A percentile compares a stretch with the other conserved stretches of the same genome.
Evolutionary conservation across 768 basidiomycete genomes (phyloP).

Genomic region (Termitomyces sp.): DNA sequence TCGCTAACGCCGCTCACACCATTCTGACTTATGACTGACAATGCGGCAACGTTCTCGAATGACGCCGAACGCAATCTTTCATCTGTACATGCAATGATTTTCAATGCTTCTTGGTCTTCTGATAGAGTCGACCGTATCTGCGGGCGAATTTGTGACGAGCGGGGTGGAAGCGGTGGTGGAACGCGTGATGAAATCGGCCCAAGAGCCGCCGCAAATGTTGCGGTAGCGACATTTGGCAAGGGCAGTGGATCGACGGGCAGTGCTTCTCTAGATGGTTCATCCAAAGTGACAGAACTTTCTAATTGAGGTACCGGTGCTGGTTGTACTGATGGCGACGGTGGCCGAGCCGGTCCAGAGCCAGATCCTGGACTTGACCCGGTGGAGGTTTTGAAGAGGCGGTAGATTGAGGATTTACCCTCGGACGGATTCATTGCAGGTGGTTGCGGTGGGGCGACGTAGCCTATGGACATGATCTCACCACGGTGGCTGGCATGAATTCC

Average conservation of each 20-base stretch:
- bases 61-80: conserved; percentile 21
- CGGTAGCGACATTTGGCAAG: background rate
- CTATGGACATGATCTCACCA: conserved; percentile 85
- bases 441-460: conserved; percentile 53
- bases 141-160: conserved; percentile 24
- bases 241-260: conserved; percentile 1
- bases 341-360: conserved; percentile 10
- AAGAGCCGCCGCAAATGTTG: background rate
- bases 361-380: conserved; percentile 14
- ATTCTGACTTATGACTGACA: conserved; percentile 1
- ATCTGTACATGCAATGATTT: conserved; percentile 49
- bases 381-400: conserved; percentile 70
- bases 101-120: conserved; percentile 47
- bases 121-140: conserved; percentile 18
- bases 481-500: conserved; percentile 82
- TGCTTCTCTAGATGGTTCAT: background rate
- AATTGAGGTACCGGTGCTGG: conserved; percentile 3
- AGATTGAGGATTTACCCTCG: conserved; percentile 50
- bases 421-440: conserved; percentile 24
- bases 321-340: conserved; percentile 3
- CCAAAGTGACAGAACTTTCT: conserved; percentile 1
- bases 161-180: conserved; percentile 46
- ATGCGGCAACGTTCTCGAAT: background rate
- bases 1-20: background rate
- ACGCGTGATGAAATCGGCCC: conserved; percentile 29